Evolutionary conservation across 1,139 yeast species (phyloP).

Genomic region (Geotrichum carabidarum): DNA sequence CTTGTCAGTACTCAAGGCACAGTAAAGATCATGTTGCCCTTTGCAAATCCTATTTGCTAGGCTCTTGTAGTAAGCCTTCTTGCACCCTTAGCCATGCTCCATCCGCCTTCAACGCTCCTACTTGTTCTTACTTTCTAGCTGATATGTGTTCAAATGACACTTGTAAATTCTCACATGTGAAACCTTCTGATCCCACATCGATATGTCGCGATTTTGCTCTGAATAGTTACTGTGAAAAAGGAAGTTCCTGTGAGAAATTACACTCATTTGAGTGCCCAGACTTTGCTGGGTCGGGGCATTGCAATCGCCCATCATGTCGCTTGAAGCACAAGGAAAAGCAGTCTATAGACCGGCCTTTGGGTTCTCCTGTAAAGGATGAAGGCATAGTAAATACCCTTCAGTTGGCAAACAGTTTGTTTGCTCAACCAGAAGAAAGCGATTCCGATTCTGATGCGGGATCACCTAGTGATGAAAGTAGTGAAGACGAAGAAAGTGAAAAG

Average conservation of each 20-base stretch:
- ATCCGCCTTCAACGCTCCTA: constrained; percentile 59
- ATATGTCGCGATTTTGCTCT: constrained; percentile 64
- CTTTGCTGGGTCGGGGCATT: constrained; percentile 53
- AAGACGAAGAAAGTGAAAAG: not conserved
- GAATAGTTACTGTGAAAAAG: constrained; percentile 64
- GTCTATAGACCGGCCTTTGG: constrained; percentile 7
- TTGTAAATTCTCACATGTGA: constrained; percentile 56
- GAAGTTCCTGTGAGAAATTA: constrained; percentile 50
- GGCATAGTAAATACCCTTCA: constrained; percentile 15
- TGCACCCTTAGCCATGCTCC: constrained; percentile 58
- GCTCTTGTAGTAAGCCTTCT: constrained; percentile 45
- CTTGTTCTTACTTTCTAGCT: constrained; percentile 51
- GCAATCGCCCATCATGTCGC: constrained; percentile 51
- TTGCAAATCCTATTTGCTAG: constrained; percentile 49
- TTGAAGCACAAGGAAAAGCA: constrained; percentile 41
- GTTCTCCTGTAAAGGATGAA: constrained; percentile 10
- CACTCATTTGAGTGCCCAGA: constrained; percentile 71
- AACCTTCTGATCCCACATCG: constrained; percentile 43
- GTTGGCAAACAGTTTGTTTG: constrained; percentile 13
- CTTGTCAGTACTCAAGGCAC: constrained; percentile 53
- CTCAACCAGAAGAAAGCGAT: constrained; percentile 10
- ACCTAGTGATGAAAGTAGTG: constrained; percentile 5
- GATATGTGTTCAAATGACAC: constrained; percentile 51
- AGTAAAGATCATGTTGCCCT: constrained; percentile 48
- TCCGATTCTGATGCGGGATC: constrained; percentile 8